Percentiles rank a stretch among this genome's conserved stretches.
These are phyloP conservation scores for Lichina pygmaea DNA, from an alignment of 495 filamentous ascomycete species.

Conservation along the genomic window DNA sequence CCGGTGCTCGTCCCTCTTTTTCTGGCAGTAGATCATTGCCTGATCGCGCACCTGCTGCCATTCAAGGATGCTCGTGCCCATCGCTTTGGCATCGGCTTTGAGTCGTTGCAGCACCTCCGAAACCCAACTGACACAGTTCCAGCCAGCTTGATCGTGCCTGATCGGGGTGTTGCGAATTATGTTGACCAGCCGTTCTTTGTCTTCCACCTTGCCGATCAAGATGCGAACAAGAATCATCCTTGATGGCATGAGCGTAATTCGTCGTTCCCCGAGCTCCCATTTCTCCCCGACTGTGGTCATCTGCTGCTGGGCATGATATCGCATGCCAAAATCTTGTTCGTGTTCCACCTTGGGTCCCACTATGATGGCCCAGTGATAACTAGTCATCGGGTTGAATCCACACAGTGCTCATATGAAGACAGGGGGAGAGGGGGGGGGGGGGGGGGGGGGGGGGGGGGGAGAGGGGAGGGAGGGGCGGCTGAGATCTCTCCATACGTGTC, in stretches of 20 bases:
- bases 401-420: too few species aligned
- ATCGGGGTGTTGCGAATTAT: slow-evolving; percentile 13
- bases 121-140: slow-evolving; percentile 19
- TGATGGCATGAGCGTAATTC: slow-evolving; percentile 7
- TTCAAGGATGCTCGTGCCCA: too few species aligned
- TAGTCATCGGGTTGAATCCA: neutral
- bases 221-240: slow-evolving; percentile 18
- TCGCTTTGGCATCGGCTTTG: slow-evolving; percentile 8
- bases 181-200: slow-evolving; percentile 9
- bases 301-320: slow-evolving; percentile 11
- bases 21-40: too few species aligned
- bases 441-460: too few species aligned
- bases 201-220: slow-evolving; percentile 17
- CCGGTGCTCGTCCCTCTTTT: slow-evolving; percentile 13
- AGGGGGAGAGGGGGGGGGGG: too few species aligned
- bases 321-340: slow-evolving; percentile 6
- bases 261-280: slow-evolving; percentile 14
- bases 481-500: too few species aligned
- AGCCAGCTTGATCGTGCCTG: slow-evolving; percentile 9
- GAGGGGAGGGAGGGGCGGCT: too few species aligned
- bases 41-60: too few species aligned
- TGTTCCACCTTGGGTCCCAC: slow-evolving; percentile 15
- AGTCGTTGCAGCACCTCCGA: slow-evolving; percentile 15
- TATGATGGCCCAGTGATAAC: slow-evolving; percentile 15
- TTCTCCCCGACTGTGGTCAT: neutral